Conservation (phyloP, 805 yeast species). For the Hyphopichia homilentoma region DNA sequence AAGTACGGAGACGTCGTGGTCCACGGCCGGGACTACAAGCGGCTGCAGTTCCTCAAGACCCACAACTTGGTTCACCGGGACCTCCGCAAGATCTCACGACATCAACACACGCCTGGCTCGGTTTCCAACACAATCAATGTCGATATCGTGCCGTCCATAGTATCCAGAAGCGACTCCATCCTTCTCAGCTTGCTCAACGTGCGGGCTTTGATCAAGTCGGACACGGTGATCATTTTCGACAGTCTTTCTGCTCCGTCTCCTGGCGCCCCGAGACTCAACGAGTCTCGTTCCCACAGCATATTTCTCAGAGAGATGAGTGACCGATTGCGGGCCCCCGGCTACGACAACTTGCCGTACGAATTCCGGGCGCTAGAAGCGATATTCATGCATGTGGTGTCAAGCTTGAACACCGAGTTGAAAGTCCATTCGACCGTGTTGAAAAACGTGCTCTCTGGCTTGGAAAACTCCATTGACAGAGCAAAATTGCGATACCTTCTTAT, state of each 20-base stretch:
- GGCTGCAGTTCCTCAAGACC: slow-evolving; percentile 39
- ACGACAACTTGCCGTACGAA: slow-evolving; percentile 68
- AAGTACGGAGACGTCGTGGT: slow-evolving; percentile 38
- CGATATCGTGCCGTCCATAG: slow-evolving; percentile 56
- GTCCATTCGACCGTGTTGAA: slow-evolving; percentile 74
- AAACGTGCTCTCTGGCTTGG: slow-evolving; percentile 73
- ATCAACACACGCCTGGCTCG: slow-evolving; percentile 11
- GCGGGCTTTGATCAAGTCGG: slow-evolving; percentile 50
- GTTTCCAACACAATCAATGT: slow-evolving; percentile 17
- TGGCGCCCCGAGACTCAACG: slow-evolving; percentile 39
- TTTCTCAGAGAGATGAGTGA: slow-evolving; percentile 41
- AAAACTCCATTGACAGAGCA: slow-evolving; percentile 74
- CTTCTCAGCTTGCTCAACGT: slow-evolving; percentile 47
- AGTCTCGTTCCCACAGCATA: slow-evolving; percentile 40
- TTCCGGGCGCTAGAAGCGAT: slow-evolving; percentile 88
- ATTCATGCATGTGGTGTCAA: slow-evolving; percentile 72
- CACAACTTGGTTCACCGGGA: slow-evolving; percentile 55
- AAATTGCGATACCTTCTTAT: slow-evolving; percentile 74
- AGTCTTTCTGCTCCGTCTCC: slow-evolving; percentile 12
- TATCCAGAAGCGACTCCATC: slow-evolving; percentile 45
- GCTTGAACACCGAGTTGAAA: slow-evolving; percentile 81
- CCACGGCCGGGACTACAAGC: slow-evolving; percentile 43
- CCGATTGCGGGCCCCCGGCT: slow-evolving; percentile 31
- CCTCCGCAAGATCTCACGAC: slow-evolving; percentile 47
- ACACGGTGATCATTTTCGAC: slow-evolving; percentile 48